phyloP scores from a whole-genome alignment of 371 early-diverging fungal species.

The Rhizopus stolonifer region DNA sequence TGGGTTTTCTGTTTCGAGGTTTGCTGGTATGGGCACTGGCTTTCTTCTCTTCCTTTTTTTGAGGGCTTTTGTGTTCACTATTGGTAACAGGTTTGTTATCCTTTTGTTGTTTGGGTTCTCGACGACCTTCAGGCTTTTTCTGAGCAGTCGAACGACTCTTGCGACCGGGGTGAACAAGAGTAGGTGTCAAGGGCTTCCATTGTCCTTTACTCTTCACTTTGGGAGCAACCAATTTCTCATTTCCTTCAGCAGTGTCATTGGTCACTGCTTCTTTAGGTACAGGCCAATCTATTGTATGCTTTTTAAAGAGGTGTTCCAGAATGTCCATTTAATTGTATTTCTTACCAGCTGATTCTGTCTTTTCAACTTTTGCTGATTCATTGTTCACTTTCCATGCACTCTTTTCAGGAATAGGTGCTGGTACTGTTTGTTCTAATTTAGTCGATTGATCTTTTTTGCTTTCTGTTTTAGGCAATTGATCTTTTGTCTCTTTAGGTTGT shows the following conservation, averaged over 20 bases:
- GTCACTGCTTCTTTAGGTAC: conserved; percentile 45
- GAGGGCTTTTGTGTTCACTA: background rate
- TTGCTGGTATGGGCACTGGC: conserved; percentile 13
- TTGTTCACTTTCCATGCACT: conserved; percentile 57
- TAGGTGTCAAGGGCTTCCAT: conserved; percentile 63
- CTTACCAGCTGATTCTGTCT: conserved; percentile 10
- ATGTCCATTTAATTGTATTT: conserved; percentile 2
- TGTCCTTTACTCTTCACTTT: conserved; percentile 57
- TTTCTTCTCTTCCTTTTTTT: conserved; percentile 21
- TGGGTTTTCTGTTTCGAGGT: conserved; percentile 12
- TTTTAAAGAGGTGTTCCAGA: no score
- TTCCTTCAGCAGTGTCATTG: conserved; percentile 27
- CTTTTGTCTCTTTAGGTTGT: background rate
- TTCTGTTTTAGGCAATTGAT: background rate
- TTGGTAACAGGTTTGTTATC: background rate
- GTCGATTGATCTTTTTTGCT: conserved; percentile 17
- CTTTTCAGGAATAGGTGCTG: conserved; percentile 54
- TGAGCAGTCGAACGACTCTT: background rate
- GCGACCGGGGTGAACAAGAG: conserved; percentile 52
- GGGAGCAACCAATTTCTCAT: conserved; percentile 39
- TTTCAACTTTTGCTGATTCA: conserved; percentile 27
- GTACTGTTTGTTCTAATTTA: conserved; percentile 23
- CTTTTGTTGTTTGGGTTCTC: background rate
- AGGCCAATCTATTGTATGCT: conserved; percentile 54
- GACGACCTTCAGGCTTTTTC: conserved; percentile 3